Evolutionary conservation across 176 grass and related monocot species (phyloP).

Genomic region (Hordeum marinum): DNA sequence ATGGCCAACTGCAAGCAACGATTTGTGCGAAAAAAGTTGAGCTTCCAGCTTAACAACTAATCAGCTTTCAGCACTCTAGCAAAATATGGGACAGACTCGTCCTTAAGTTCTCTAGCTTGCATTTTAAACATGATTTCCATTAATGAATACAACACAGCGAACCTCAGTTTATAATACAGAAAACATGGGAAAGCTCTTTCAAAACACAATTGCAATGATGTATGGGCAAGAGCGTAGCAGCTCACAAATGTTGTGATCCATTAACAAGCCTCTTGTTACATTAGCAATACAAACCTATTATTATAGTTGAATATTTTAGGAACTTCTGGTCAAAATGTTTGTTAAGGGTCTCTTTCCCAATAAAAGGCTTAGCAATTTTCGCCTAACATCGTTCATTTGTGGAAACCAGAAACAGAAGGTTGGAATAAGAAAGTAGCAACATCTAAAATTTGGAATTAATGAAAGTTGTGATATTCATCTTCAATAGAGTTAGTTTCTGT

Average conservation of each 20-base stretch:
- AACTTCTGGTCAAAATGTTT: conserved; percentile 1
- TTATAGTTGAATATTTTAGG: background rate
- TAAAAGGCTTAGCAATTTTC: background rate
- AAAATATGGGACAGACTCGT: background rate
- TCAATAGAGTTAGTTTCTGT: background rate
- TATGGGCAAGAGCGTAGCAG: background rate
- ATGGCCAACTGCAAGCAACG: background rate
- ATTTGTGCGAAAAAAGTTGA: background rate
- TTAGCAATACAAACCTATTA: background rate
- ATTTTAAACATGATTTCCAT: background rate
- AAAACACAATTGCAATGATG: background rate
- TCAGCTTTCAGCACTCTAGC: background rate
- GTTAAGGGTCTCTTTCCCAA: background rate
- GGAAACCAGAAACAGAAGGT: background rate
- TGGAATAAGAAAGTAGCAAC: background rate
- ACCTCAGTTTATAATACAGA: background rate
- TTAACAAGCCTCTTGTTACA: background rate
- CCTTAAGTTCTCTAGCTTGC: background rate
- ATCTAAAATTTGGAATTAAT: conserved; percentile 13
- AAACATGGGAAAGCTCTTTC: background rate
- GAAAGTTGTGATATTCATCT: background rate
- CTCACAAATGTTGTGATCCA: background rate
- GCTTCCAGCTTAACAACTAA: background rate
- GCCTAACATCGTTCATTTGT: background rate
- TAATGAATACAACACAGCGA: background rate